Base-by-base conservation (phyloP, 106 monocot genomes). In the Dioscorea zingiberensis region DNA sequence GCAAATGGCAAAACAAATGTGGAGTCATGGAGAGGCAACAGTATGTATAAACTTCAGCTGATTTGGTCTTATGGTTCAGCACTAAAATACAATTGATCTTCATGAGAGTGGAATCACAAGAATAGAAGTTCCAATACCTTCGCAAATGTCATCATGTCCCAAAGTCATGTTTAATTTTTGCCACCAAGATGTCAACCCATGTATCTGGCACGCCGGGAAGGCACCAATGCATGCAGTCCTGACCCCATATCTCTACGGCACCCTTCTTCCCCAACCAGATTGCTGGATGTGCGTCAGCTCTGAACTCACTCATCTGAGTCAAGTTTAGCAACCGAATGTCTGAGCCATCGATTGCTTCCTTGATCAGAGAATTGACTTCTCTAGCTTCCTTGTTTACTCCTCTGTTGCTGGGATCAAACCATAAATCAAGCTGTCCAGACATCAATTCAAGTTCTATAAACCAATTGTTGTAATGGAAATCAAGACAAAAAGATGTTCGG, bases 161-260 rank as follows among this genome's bases (percentile, higher is more conserved):
- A 64, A 88, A 47, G 18, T 69, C 21, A 54, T 80, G 27, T 62
- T 85, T 44, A 38, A 97, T 88, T 67, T 69, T 64, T n/a, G 83
- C 70, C 6, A 79, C 55, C 58, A 97, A 67, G 59, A 97, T 70
- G 55, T 92, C 92, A 8, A 92, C 92, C 97, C 92, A 97, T 6
- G 83, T 88, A 71, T 97, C 97, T 1, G 91, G 97, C 27, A 97
- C 58, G 19, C 97, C 97, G 9, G 97, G 97, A 6, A 97, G 83
- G 76, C 97, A 97, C 97, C 97, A 97, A 58, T 97, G 97, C 83
- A 97, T 73, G 81, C 97, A 97, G 69, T 97, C 97, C 77, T 97
- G 91, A 12, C 97, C 97, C 91, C 88, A 97, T 14, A 86, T 55
- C 12, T 78, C 77, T 13, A 92, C 92, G 0, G 92, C 97, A 29